Evolutionary conservation across 495 filamentous ascomycete species (phyloP).

Genomic region (Talaromyces nanjingensis): DNA sequence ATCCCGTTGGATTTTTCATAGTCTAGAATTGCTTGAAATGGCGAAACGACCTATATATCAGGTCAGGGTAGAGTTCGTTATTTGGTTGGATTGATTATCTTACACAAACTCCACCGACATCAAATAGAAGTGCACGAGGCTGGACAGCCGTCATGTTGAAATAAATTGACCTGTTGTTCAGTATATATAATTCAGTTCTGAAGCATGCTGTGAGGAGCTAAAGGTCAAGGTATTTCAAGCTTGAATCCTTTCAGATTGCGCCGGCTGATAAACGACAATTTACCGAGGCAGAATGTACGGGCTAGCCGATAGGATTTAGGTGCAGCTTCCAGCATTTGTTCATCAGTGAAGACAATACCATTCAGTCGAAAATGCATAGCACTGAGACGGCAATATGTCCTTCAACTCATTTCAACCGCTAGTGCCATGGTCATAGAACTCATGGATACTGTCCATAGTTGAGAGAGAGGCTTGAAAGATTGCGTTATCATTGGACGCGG

Average conservation of each 20-base stretch:
- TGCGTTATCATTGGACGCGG: background rate
- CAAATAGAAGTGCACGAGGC: conserved; percentile 82
- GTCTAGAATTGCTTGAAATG: conserved; percentile 85
- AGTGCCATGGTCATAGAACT: background rate
- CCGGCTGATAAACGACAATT: background rate
- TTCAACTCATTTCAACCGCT: background rate
- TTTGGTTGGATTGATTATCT: too few relatives aligned
- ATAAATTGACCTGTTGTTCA: background rate
- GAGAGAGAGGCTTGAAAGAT: background rate
- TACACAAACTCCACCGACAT: conserved; percentile 97
- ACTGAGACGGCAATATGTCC: background rate
- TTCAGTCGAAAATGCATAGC: background rate
- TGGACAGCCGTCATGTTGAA: conserved; percentile 19
- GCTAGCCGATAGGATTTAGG: background rate
- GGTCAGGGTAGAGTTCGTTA: background rate
- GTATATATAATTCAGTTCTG: too few relatives aligned
- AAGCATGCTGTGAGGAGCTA: background rate
- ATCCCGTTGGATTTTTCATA: conserved; percentile 73
- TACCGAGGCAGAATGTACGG: background rate
- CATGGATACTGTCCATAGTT: background rate
- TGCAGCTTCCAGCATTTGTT: background rate
- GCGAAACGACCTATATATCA: conserved; percentile 66
- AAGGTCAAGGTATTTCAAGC: background rate
- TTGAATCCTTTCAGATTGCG: background rate
- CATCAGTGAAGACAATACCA: background rate